Percentiles rank a stretch among this genome's conserved stretches.
phyloP scores from a whole-genome alignment of 1,284 basidiomycete genomes.

The Sphagnurus paluster region DNA sequence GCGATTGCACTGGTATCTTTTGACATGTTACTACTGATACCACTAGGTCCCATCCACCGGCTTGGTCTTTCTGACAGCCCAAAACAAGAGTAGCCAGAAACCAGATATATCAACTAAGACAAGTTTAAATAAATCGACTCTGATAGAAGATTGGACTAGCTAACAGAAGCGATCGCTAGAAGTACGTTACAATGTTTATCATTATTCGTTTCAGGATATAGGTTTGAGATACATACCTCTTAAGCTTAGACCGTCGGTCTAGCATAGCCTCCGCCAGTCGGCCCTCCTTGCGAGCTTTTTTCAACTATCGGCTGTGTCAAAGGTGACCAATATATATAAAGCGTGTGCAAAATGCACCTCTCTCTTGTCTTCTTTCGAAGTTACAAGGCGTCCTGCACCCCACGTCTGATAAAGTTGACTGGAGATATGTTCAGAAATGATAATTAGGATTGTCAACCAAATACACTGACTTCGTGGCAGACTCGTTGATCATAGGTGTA shows the following conservation, averaged over 20 bases:
- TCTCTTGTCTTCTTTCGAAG: conserved; percentile 70
- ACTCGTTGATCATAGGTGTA: conserved; percentile 65
- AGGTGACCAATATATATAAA: not conserved
- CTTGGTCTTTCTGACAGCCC: no score
- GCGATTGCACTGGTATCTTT: no score
- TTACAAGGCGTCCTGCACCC: conserved; percentile 79
- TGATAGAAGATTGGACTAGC: conserved; percentile 21
- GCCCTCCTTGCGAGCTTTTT: conserved; percentile 85
- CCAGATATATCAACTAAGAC: no score
- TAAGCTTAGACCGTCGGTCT: conserved; percentile 87
- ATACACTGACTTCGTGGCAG: conserved; percentile 62
- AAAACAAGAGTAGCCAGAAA: no score
- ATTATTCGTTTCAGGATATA: not conserved
- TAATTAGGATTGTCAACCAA: conserved; percentile 1
- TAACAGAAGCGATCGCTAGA: conserved; percentile 67
- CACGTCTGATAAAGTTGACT: conserved; percentile 85
- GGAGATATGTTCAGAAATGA: conserved; percentile 11
- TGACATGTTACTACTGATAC: no score
- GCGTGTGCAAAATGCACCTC: conserved; percentile 52
- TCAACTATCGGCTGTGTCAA: conserved; percentile 52
- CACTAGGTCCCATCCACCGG: no score
- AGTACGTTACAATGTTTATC: conserved; percentile 1
- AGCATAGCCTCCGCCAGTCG: conserved; percentile 86
- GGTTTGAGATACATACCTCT: conserved; percentile 63
- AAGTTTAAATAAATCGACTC: no score